Conservation (phyloP, 441 rosid species). For the Populus hybrid region DNA sequence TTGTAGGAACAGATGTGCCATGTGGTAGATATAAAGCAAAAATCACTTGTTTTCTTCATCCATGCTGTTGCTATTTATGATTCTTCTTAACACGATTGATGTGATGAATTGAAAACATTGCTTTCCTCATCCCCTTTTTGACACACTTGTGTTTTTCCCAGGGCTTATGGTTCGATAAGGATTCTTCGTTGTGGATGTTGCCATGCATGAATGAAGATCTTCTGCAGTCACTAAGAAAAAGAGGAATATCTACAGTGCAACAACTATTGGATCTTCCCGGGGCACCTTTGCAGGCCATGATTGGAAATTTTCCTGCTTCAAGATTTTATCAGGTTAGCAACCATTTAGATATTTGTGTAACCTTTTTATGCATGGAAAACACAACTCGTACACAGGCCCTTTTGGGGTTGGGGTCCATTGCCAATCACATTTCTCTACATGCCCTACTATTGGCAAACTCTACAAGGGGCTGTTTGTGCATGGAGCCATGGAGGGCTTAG, state of each 20-base stretch:
- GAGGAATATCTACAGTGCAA: constrained; percentile 61
- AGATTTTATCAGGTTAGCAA: constrained; percentile 65
- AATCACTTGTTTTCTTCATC: background rate
- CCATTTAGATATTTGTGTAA: background rate
- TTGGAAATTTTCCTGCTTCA: constrained; percentile 51
- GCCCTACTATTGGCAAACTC: too few species aligned
- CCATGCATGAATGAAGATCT: constrained; percentile 88
- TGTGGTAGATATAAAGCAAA: too few species aligned
- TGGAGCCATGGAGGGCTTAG: too few species aligned
- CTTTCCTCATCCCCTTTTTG: background rate
- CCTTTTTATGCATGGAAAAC: background rate
- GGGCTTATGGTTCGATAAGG: constrained; percentile 92
- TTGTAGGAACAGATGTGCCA: too few species aligned
- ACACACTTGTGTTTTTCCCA: constrained; percentile 22
- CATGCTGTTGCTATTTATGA: background rate
- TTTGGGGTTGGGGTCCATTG: too few species aligned
- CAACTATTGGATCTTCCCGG: constrained; percentile 72
- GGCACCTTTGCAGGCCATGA: constrained; percentile 51
- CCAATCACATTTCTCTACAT: too few species aligned
- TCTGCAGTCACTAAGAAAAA: constrained; percentile 37
- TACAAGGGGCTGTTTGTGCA: too few species aligned
- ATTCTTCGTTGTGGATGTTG: constrained; percentile 83
- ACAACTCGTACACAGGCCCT: background rate
- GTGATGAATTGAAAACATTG: background rate
- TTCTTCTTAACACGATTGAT: too few species aligned